Evolutionary conservation across 192 early-diverging fungal species (phyloP).

Genomic region (Linderina pennispora): DNA sequence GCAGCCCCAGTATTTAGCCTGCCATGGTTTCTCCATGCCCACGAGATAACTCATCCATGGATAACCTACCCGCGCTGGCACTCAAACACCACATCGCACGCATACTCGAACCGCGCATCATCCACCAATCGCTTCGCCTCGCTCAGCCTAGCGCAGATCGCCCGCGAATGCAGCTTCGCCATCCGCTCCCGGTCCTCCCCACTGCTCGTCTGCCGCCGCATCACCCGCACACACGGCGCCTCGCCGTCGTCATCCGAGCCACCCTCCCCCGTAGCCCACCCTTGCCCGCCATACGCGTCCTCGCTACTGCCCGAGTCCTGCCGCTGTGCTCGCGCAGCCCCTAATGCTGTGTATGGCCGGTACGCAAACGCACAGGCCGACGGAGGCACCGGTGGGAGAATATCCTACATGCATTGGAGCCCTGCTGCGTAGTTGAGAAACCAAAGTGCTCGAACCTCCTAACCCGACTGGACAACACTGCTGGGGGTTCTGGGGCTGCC

Average conservation of each 20-base stretch:
- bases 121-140: slow-evolving; percentile 32
- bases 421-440: too few relatives aligned
- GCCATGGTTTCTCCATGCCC: neutral
- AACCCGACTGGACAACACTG: too few relatives aligned
- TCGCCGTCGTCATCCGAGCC: neutral
- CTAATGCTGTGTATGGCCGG: slow-evolving; percentile 19
- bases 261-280: too few relatives aligned
- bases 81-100: slow-evolving; percentile 39
- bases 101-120: slow-evolving; percentile 29
- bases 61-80: slow-evolving; percentile 41
- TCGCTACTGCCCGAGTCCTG: neutral
- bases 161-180: slow-evolving; percentile 14
- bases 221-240: neutral
- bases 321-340: too few relatives aligned
- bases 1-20: too few relatives aligned
- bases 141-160: slow-evolving; percentile 15
- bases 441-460: too few relatives aligned
- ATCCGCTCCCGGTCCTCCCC: slow-evolving; percentile 20
- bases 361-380: slow-evolving; percentile 29
- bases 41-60: neutral
- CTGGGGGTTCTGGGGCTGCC: too few relatives aligned
- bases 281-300: too few relatives aligned
- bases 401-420: too few relatives aligned
- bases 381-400: slow-evolving; percentile 15
- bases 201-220: too few relatives aligned